Evolutionary conservation across 495 filamentous ascomycete genomes (phyloP), one percentile per base, ranked within the genome.

Genomic region (Xylaria castorea): DNA sequence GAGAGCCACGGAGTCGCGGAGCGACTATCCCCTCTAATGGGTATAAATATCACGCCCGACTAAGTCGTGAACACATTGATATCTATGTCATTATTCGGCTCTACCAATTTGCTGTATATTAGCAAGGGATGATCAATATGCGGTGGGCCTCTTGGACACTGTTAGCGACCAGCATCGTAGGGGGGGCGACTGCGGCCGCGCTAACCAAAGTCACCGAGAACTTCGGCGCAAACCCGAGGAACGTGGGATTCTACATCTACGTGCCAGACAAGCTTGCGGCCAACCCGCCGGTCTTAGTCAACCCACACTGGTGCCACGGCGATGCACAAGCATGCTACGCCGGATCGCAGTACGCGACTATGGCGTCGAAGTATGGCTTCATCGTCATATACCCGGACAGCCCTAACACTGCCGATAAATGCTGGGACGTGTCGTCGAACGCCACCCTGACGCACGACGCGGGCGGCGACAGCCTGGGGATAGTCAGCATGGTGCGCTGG

Each of bases 401-500:
- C 48, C 82, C 85, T 60, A 83, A 84, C 42, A 73, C 81, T 14
- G 80, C 83, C 11, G 83, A 87, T 58, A 81, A 87, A 60, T 82
- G 80, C 63, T 92, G 89, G 88, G 90, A 92, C 71, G 87, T 90
- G 51, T 85, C 85, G 32, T 88, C 86, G 1, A 77, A 82, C 12
- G 81, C 81, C 18, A 82, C 88, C 2, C 80, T 91, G 9, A 87
- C 84, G 36, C 88, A 88, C 75, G 79, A 88, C 57, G 88, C 86
- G n/a, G 88, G 88, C 9, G 86, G 87, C 38, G 88, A 91, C 76
- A 87, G 85, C 72, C 81, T 86, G 55, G 84, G 85, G 27, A 90
- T 92, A 64, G 86, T 83, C 62, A 89, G 84, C 77, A 91, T 92
- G 89, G 89, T 91, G 8, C 82, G 75, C 9, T 87, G 81, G 76